Evolutionary conservation across 371 early-diverging fungal genomes (phyloP), one percentile per base, ranked within the genome.

Genomic region (Coemansia sp.): DNA sequence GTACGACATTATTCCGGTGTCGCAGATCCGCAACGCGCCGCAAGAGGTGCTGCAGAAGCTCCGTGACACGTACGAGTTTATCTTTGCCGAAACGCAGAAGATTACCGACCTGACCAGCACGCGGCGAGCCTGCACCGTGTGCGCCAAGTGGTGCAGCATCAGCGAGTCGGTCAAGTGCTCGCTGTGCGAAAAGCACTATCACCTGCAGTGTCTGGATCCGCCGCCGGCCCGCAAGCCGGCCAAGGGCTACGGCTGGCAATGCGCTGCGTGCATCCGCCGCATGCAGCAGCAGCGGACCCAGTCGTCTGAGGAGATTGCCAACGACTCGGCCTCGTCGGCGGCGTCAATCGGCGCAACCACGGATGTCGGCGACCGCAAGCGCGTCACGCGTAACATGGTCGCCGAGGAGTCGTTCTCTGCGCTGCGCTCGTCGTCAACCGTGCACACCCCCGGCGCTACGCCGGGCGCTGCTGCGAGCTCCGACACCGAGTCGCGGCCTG

Each of bases 221-320:
- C 92, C 92, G 33, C 68, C 90, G 20, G 53, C 77, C 1, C 83
- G 83, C 43, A 89, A 88, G 67, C 91, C 91, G 0, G 82, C 87
- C 34, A 91, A 91, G 63, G 91, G 91, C 0, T 91, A 89, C 62
- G 90, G 85, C 26, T 91, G 91, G 86, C 88, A 89, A 70, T 91
- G 92, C 48, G 88, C 88, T 2, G 79, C 83, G 4, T 91, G 92
- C 54, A 78, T 88, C 38, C 61, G 72, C 42, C 62, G 63, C 38
- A 54, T 61, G 3, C 61, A 72, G 58, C 68, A 70, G 30, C 51
- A 71, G 56, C 61, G 72, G 8, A 43, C 54, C 3, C 50, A 54
- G 55, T 56, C 56, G 9, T 4, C 52, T 7, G 62, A 56, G 9
- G 50, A 60, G 3, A 31, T 38, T 11, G 31, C 31, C 31, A 31